Conservation (phyloP, 495 filamentous ascomycete genomes). For the Extremus antarcticus region DNA sequence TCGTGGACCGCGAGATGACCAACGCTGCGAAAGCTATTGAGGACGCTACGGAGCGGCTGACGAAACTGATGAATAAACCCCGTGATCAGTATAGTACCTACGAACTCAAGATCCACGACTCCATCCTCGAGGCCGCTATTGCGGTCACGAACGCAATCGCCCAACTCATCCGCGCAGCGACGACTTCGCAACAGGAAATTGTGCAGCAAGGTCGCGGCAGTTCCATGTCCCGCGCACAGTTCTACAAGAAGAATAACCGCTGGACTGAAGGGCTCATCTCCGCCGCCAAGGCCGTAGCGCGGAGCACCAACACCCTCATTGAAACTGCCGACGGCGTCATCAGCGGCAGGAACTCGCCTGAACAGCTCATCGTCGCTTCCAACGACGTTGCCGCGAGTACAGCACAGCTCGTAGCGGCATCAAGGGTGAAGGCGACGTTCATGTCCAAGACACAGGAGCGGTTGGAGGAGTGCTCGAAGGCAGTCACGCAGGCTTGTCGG, state of each 20-base stretch:
- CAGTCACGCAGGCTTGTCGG: constrained; percentile 79
- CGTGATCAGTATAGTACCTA: constrained; percentile 93
- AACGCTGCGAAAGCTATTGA: constrained; percentile 95
- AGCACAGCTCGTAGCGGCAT: constrained; percentile 90
- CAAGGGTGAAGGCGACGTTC: constrained; percentile 92
- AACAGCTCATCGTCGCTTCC: constrained; percentile 94
- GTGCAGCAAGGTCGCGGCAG: constrained; percentile 81
- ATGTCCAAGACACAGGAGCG: constrained; percentile 93
- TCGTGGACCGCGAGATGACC: constrained; percentile 82
- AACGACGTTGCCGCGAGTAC: constrained; percentile 95
- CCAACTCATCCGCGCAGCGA: constrained; percentile 91
- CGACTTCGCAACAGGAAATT: constrained; percentile 89
- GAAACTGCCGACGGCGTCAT: constrained; percentile 97
- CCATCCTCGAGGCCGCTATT: constrained; percentile 84
- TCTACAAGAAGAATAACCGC: constrained; percentile 98
- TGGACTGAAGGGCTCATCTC: constrained; percentile 98
- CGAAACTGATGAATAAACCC: constrained; percentile 85
- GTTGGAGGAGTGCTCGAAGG: constrained; percentile 83
- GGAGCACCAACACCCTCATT: constrained; percentile 86
- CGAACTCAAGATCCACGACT: constrained; percentile 87
- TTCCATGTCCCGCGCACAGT: constrained; percentile 77
- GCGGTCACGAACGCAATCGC: constrained; percentile 95
- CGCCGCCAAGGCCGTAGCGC: constrained; percentile 88
- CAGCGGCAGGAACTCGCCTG: constrained; percentile 76
- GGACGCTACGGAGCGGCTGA: constrained; percentile 75